Conservation (phyloP, 2,329 filamentous ascomycete species). For the Chrysosporium queenslandicum region DNA sequence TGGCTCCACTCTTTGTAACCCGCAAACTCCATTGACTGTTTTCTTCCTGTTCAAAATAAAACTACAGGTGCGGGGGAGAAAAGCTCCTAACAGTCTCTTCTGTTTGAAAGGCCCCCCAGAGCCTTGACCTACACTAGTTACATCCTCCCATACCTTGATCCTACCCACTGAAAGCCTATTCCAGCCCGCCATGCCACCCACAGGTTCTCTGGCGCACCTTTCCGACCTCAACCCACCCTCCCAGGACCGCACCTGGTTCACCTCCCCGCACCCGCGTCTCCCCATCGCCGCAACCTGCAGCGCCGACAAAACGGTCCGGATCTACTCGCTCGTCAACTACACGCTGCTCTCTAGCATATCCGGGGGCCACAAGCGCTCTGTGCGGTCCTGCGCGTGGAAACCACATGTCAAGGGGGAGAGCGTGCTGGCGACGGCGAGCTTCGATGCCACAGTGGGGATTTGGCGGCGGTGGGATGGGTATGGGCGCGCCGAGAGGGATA, state of each 20-base stretch:
- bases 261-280: constrained; percentile 72
- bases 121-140: too few relatives aligned
- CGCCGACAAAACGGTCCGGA: constrained; percentile 71
- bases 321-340: constrained; percentile 79
- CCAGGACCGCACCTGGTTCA: constrained; percentile 66
- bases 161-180: too few relatives aligned
- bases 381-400: constrained; percentile 84
- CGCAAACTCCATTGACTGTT: too few relatives aligned
- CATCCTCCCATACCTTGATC: too few relatives aligned
- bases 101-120: too few relatives aligned
- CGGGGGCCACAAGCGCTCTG: constrained; percentile 80
- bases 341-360: constrained; percentile 67
- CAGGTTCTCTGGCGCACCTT: constrained; percentile 29
- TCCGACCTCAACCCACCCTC: constrained; percentile 46
- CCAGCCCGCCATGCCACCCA: too few relatives aligned
- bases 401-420: constrained; percentile 55
- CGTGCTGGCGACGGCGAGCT: constrained; percentile 82
- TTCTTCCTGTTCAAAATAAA: too few relatives aligned
- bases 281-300: constrained; percentile 84
- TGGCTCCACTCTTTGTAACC: too few relatives aligned
- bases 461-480: constrained; percentile 58
- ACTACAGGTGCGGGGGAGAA: too few relatives aligned
- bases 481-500: constrained; percentile 21
- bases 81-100: too few relatives aligned
- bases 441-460: constrained; percentile 81